Conservation (phyloP, 345 rosid species). For the Gossypium arboreum region DNA sequence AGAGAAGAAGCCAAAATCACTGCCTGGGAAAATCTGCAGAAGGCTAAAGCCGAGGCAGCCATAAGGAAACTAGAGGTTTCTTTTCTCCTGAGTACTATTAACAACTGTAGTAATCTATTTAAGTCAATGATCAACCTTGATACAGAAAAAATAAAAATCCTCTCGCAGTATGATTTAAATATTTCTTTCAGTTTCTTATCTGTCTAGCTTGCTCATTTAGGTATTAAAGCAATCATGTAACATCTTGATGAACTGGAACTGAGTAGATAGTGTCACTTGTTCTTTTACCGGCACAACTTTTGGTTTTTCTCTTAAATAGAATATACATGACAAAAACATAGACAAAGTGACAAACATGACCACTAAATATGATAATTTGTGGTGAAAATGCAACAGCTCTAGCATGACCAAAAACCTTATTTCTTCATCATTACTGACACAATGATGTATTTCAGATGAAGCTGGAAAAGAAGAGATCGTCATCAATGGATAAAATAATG, state of each 20-base stretch:
- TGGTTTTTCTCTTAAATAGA: not conserved
- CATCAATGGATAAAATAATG: slow-evolving; percentile 93
- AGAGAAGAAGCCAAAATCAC: slow-evolving; percentile 87
- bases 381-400: not conserved
- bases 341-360: not conserved
- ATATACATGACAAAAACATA: not conserved
- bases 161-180: not conserved
- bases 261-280: not conserved
- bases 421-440: slow-evolving; percentile 11
- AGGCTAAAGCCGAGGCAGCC: slow-evolving; percentile 95
- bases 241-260: not conserved
- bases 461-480: slow-evolving; percentile 85
- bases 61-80: slow-evolving; percentile 90
- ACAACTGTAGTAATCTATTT: not conserved
- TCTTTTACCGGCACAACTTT: not conserved
- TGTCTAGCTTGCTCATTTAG: slow-evolving; percentile 3
- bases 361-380: not conserved
- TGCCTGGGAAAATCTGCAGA: slow-evolving; percentile 98
- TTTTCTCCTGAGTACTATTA: slow-evolving; percentile 21
- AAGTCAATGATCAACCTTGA: slow-evolving; percentile 6
- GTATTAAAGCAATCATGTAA: not conserved
- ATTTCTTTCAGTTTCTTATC: slow-evolving; percentile 9
- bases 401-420: not conserved
- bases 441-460: slow-evolving; percentile 69
- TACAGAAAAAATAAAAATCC: not conserved